Evolutionary conservation across 225 moss, liverwort and hornwort species (phyloP), one percentile per base, ranked within the genome.

Genomic region (Ulota crispa): DNA sequence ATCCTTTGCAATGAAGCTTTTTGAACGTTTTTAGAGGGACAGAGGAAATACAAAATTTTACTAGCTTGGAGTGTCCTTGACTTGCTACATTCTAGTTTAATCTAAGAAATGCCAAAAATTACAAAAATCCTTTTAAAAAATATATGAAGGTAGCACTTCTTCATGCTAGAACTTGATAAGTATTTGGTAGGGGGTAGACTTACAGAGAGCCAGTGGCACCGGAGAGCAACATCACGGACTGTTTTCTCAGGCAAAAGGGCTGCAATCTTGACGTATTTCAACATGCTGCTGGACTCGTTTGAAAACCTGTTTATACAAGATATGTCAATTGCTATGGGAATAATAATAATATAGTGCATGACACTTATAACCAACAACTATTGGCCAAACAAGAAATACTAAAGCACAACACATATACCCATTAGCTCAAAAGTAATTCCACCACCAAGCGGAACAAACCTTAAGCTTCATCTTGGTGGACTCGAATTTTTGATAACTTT

Each of bases 131-230:
- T 20, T 30, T 26, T 21, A 53, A 3, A n/a, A 82, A 21, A 30
- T 15, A n/a, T 20, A 39, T 53, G 47, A 6, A 52, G 43, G 1
- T 28, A 45, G 43, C 20, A 60, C 34, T 37, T 0, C 19, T 68
- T 53, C 80, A 43, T 43, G 42, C 42, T 9, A 47, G 7, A 64
- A 18, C 16, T 41, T 41, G 41, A 1, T 41, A 41, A 41, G 37
- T 42, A 47, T 27, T 28, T 20, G 8, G 14, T 30, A 31, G 10
- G 16, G 31, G 10, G 16, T 16, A 78, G 45, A 24, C 78, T 83
- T 87, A 97, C 97, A 86, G 88, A 86, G 81, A 97, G 93, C 97
- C 97, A 97, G 83, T 92, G 89, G 81, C 92, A 94, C 68, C 97
- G 93, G 88, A 97, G 86, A 31, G 97, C 95, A 55, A 97, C 93